Base-by-base conservation (phyloP, 2,329 filamentous ascomycete genomes). In the Pseudofabraea citricarpa region DNA sequence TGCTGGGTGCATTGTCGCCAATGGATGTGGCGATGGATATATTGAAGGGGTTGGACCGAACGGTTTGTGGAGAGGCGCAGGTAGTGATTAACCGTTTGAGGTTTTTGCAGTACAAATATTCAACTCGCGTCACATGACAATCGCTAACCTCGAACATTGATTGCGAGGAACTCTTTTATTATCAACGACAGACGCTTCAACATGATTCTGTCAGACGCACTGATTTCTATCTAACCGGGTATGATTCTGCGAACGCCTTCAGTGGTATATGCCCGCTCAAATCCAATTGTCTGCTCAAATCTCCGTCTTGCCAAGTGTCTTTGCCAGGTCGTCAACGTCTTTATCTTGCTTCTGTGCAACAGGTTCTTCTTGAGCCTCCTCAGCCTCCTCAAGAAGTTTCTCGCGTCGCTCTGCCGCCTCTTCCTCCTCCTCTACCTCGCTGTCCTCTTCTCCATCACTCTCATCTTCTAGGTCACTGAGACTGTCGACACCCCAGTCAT, bases 401-500 rank as follows among this genome's bases (percentile, higher is more conserved):
- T 89, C 83, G 32, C 81, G 79, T 47, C 82, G 72, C 60, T 83
- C 79, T 61, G 84, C 73, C 18, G 73, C 66, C 54, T 79, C 72
- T 31, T 71, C 68, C 27, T 73, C 71, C 37, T 74, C 69, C 16
- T 79, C 79, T 40, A 84, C 81, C 2, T 86, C 82, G 15, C 85
- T 83, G 6, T 84, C 83, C 1, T 82, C 82, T 6, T 81, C 81
- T 6, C 81, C 81, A 12, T 82, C 82, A 10, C 83, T 83, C 3
- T 84, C 82, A 19, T 83, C 81, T 5, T 87, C 44, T 77, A 96
- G 79, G 55, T 96, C 90, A 56, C 85, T 86, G 35, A 95, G 77
- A 59, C 86, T 86, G 61, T 95, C 91, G 19, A 96, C 66, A 31
- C 87, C 87, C 87, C 87, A 93, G 19, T 82, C 79, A 48, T 90